Evolutionary conservation across 139 green algal genomes (phyloP), one percentile per base, ranked within the genome.

Genomic region (Chlorella sp.): DNA sequence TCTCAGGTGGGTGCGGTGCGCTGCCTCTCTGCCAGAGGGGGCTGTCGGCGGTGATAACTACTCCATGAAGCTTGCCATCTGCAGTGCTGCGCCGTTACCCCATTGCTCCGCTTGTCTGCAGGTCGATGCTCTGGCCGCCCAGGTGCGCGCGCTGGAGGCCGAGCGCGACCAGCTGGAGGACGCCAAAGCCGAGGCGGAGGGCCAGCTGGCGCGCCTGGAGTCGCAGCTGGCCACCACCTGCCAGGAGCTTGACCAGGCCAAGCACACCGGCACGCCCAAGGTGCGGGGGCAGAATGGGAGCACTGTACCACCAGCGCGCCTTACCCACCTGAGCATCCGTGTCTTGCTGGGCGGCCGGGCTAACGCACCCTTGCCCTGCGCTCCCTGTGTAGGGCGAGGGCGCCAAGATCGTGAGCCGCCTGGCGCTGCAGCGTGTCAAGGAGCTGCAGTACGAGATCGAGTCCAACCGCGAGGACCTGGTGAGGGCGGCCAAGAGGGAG

Each of bases 401-500:
- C 11, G 73, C 73, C 46, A 79, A 79, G 40, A 40, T 55, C 40
- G 73, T 79, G 2, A 58, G 31, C 38, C 41, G 43, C 17, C 46
- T 79, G 36, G 73, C 73, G 1, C 53, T 79, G 33, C 62, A 79
- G 73, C 62, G 63, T 11, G 53, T 79, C 33, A n/a, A 41, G 19
- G 73, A 79, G 41, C 73, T 79, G 62, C 73, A 79, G 50, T 23
- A 55, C 17, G 40, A 19, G 7, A 35, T 71, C 4, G 70, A 67
- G 19, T 8, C 14, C 7, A 1, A 29, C 17, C 51, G 53, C 7
- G 53, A 17, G 33, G 45, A 77, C 14, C 31, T 56, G 21, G n/a
- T n/a, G n/a, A n/a, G n/a, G n/a, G 65, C 62, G 27, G 55, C 41
- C 40, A 51, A 55, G 53, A 36, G 55, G 63, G 48, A 43, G 50